These are phyloP conservation scores for Magnolia officinalis DNA, from an alignment of 164 flowering plant species.

Conservation along the genomic window DNA sequence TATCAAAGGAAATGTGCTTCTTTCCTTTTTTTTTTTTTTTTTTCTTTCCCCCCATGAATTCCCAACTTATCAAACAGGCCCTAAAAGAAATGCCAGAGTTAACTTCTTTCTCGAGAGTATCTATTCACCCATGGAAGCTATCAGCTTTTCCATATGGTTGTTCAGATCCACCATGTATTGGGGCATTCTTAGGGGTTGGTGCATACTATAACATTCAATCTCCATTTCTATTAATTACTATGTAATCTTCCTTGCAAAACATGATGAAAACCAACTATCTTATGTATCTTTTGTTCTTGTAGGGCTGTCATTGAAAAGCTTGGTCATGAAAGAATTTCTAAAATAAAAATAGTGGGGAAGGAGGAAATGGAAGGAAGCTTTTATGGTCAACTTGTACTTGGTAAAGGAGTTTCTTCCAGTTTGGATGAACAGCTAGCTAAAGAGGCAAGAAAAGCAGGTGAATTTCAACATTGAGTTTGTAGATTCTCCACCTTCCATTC, in stretches of 20 bases:
- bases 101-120: too few relatives aligned
- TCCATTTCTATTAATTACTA: background rate
- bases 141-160: background rate
- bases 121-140: too few relatives aligned
- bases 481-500: slow-evolving; percentile 7
- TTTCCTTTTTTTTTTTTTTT: too few relatives aligned
- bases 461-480: background rate
- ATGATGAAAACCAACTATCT: background rate
- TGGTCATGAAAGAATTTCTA: slow-evolving; percentile 64
- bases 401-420: slow-evolving; percentile 51
- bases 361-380: slow-evolving; percentile 70
- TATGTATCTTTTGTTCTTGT: slow-evolving; percentile 11
- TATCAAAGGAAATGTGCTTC: too few relatives aligned
- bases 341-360: slow-evolving; percentile 62
- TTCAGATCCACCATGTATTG: background rate
- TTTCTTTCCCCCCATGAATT: too few relatives aligned
- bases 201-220: background rate
- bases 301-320: slow-evolving; percentile 71
- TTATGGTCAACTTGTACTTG: slow-evolving; percentile 68
- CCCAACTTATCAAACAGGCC: too few relatives aligned
- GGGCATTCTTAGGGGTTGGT: background rate
- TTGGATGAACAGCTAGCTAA: slow-evolving; percentile 68
- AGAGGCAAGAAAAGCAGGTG: slow-evolving; percentile 87
- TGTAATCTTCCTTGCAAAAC: background rate
- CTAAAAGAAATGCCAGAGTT: too few relatives aligned